Conservation (phyloP, 1,284 basidiomycete genomes). For the Moesziomyces globuligerus region DNA sequence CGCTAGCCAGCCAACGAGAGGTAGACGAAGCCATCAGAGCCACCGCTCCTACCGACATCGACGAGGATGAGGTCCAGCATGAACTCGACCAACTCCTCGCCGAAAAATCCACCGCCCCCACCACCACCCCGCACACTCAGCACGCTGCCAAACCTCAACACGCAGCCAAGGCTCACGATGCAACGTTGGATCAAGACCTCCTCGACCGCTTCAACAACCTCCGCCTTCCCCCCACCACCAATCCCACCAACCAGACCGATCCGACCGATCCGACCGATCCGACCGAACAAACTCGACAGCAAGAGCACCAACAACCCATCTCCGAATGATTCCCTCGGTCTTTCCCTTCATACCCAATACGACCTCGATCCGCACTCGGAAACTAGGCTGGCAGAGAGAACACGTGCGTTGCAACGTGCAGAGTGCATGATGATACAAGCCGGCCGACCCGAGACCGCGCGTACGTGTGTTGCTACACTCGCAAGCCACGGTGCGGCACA, state of each 20-base stretch:
- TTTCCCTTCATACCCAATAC: neutral
- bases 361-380: too few relatives aligned
- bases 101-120: neutral
- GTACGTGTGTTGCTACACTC: too few relatives aligned
- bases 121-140: neutral
- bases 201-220: neutral
- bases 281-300: too few relatives aligned
- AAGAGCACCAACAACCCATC: neutral
- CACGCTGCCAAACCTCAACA: neutral
- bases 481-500: too few relatives aligned
- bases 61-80: constrained; percentile 64
- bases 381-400: too few relatives aligned
- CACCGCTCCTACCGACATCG: constrained; percentile 16
- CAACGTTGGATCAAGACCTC: neutral
- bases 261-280: neutral
- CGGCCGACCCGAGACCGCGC: too few relatives aligned
- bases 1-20: constrained; percentile 81
- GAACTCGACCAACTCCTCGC: constrained; percentile 24
- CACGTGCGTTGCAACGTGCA: neutral
- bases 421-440: neutral
- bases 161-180: neutral
- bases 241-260: neutral
- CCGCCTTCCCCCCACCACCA: neutral
- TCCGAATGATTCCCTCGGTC: neutral
- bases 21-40: constrained; percentile 79